These are phyloP conservation scores for Fusarium sp. DNA, from an alignment of 2,329 filamentous ascomycete genomes.

Conservation along the genomic window DNA sequence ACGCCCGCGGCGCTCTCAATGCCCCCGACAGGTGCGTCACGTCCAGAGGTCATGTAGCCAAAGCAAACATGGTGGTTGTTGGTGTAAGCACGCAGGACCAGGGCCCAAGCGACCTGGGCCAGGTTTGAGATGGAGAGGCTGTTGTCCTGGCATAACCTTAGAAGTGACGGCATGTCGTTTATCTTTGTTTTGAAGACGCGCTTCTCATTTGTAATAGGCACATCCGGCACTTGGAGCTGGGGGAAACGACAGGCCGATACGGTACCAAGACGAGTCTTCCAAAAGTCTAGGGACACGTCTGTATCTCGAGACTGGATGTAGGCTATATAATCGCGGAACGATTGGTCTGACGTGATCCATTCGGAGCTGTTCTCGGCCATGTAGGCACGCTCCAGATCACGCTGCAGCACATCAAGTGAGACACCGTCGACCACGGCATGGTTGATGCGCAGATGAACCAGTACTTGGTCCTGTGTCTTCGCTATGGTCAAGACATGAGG, in stretches of 20 bases:
- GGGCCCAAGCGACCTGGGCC: conserved; percentile 4
- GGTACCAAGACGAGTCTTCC: neutral
- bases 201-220: neutral
- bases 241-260: neutral
- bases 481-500: conserved; percentile 7
- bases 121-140: conserved; percentile 6
- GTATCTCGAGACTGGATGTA: neutral
- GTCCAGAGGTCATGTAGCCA: neutral
- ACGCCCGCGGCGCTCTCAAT: neutral
- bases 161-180: neutral
- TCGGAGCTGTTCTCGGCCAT: neutral
- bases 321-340: neutral
- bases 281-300: neutral
- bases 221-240: neutral
- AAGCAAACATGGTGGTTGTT: neutral
- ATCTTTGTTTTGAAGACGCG: neutral
- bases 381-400: conserved; percentile 2
- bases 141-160: conserved; percentile 1
- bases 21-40: neutral
- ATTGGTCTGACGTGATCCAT: neutral
- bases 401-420: neutral
- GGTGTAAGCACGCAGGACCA: conserved; percentile 1
- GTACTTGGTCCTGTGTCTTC: neutral
- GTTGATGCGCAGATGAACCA: conserved; percentile 9
- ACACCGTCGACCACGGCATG: conserved; percentile 5